These are phyloP conservation scores for Talaromyces pinophilus DNA, from an alignment of 2,329 filamentous ascomycete species.

Conservation along the genomic window DNA sequence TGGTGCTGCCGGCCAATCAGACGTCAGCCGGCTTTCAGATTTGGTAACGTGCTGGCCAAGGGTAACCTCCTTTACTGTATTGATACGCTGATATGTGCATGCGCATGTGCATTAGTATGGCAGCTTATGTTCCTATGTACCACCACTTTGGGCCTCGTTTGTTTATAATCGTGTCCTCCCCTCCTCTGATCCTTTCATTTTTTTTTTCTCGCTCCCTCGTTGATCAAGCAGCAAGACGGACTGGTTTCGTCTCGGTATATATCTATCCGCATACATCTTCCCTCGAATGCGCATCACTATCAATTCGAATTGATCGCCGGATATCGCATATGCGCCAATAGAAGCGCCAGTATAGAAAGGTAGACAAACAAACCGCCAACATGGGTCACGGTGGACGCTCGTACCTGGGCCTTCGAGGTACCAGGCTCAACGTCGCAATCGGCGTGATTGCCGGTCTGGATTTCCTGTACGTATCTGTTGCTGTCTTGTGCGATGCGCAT, in stretches of 20 bases:
- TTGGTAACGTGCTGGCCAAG: neutral
- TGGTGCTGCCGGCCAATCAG: neutral
- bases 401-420: conserved; percentile 67
- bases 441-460: conserved; percentile 71
- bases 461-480: conserved; percentile 56
- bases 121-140: conserved; percentile 3
- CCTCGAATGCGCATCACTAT: neutral
- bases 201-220: too few relatives aligned
- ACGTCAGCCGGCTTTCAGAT: neutral
- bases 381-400: conserved; percentile 38
- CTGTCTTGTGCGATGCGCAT: neutral
- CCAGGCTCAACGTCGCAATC: conserved; percentile 67
- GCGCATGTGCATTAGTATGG: neutral
- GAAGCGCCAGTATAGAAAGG: conserved; percentile 5
- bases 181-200: neutral
- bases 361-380: conserved; percentile 21
- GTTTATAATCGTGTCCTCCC: conserved; percentile 8
- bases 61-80: conserved; percentile 1
- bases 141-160: neutral
- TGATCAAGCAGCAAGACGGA: neutral
- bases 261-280: neutral
- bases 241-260: conserved; percentile 4
- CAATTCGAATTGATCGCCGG: conserved; percentile 10
- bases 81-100: neutral
- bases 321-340: conserved; percentile 13